Base-by-base conservation (phyloP, 164 flowering plant species). In the Akebia trifoliata region DNA sequence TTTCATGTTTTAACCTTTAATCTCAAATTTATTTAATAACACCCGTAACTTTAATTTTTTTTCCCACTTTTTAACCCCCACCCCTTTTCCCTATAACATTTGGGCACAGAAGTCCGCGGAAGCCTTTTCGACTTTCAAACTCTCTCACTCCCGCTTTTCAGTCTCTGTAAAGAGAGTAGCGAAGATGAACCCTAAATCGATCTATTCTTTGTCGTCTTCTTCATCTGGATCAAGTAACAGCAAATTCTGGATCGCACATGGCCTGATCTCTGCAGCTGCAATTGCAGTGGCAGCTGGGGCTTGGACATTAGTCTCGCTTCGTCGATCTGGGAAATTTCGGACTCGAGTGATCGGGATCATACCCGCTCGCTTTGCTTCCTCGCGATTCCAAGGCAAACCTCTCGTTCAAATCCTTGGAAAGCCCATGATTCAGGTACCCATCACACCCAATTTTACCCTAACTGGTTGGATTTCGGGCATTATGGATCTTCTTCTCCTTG, bases 351-450 rank as follows among this genome's bases (percentile, higher is more conserved):
- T 87, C 31, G 97, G 93, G 2, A 84, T 90, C 49, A 90, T 87
- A 34, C 97, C 97, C 0, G 95, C 97, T 44, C 90, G 91, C 12
- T 87, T 58, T 47, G 87, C 88, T 34, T 90, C 93, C 25, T 74
- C 95, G 29, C 79, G 92, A 2, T 90, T 90, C 64, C 61, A 76
- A 25, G 95, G 95, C 40, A 90, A 90, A 57, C 97, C 97, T 28
- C 78, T 90, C 18, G 87, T 82, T 38, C 66, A 77, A 6, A 90
- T 90, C 73, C 82, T 87, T 22, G 97, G 97, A n/a, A 90, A 87
- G 72, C 91, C 97, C 62, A 90, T 90, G 97, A 90, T 90, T 67
- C 95, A 90, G 86, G 97, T 90, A 15, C 30, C 1, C 20, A 6
- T 10, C 7, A 15, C 4, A 35, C 15, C n/a, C n/a, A 21, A 7